Conservation (phyloP, 1,284 basidiomycete genomes). For the Tetrapyrgos nigripes region DNA sequence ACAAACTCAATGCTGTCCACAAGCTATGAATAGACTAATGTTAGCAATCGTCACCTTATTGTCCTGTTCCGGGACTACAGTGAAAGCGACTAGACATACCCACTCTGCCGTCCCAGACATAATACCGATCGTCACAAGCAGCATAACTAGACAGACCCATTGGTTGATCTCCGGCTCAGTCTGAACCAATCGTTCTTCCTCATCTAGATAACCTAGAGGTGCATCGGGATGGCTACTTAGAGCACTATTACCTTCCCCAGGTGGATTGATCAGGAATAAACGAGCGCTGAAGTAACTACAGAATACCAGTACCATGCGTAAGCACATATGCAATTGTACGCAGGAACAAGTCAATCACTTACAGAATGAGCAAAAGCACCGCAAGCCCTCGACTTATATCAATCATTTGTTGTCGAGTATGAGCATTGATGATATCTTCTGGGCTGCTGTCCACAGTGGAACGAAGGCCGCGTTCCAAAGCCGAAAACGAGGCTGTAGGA, state of each 20-base stretch:
- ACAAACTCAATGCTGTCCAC: conserved; percentile 50
- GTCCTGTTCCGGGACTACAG: neutral
- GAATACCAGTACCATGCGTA: neutral
- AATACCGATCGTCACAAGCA: conserved; percentile 43
- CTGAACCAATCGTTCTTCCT: conserved; percentile 36
- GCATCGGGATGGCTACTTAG: conserved; percentile 37
- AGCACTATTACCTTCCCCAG: conserved; percentile 45
- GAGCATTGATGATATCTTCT: conserved; percentile 32
- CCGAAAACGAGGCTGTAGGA: conserved; percentile 52
- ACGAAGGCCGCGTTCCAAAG: conserved; percentile 36
- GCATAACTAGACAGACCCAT: conserved; percentile 46
- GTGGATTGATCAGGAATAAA: conserved; percentile 54
- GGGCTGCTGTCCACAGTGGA: conserved; percentile 8
- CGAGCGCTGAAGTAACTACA: conserved; percentile 51
- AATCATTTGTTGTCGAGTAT: conserved; percentile 39
- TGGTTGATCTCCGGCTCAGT: conserved; percentile 48
- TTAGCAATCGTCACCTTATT: neutral
- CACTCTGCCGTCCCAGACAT: conserved; percentile 53
- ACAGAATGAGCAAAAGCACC: conserved; percentile 49
- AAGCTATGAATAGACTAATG: conserved; percentile 35
- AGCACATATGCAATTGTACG: neutral
- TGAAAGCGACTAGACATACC: conserved; percentile 33
- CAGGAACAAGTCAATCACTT: conserved; percentile 16
- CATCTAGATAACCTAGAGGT: conserved; percentile 35
- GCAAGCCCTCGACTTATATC: conserved; percentile 52